Base-by-base conservation (phyloP, 1,284 basidiomycete species). In the Melampsora americana region DNA sequence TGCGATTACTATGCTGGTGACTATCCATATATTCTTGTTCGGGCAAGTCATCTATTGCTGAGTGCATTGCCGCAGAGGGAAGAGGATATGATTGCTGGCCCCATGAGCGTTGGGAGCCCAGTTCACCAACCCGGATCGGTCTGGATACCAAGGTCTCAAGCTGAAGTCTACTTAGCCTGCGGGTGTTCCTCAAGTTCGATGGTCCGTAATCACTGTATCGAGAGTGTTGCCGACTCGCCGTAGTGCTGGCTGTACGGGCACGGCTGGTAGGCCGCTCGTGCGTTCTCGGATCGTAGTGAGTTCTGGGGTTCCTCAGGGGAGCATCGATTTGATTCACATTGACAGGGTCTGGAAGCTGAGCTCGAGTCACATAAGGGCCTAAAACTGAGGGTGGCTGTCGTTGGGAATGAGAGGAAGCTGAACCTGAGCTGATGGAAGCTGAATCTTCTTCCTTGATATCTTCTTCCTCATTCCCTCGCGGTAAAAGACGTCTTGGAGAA, bases 271-370 rank as follows among this genome's bases (percentile, higher is more conserved):
- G 39, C 39, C 39, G 39, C 1, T 42, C 39, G 39, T 42, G 39
- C 12, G 11, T 42, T 42, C 39, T 42, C 6, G 39, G 39, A 9
- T 42, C 5, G 18, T 60, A 20, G 35, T 28, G 18, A 28, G 35
- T 48, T 18, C 42, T 48, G 23, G 42, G 42, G 0, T 39, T 39
- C 59, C 59, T 59, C 12, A 62, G n/a, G 28, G 62, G 32, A 1
- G 30, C 35, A 32, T 48, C 35, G 14, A 2, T 28, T 20, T 30
- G 44, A 16, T 9, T 30, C 5, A 42, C 39, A n/a, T 53, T 35
- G 46, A 66, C 53, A 5, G 70, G 70, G 23, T 72, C 28, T 2
- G 70, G 70, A 26, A 72, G 61, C 26, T 72, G 70, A 50, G 70
- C 48, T 20, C 60, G 50, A 48, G 61, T 65, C 30, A 65, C 53